These are phyloP conservation scores for Pythium angustatum DNA, from an alignment of 352 stramenopile species.

Conservation along the genomic window DNA sequence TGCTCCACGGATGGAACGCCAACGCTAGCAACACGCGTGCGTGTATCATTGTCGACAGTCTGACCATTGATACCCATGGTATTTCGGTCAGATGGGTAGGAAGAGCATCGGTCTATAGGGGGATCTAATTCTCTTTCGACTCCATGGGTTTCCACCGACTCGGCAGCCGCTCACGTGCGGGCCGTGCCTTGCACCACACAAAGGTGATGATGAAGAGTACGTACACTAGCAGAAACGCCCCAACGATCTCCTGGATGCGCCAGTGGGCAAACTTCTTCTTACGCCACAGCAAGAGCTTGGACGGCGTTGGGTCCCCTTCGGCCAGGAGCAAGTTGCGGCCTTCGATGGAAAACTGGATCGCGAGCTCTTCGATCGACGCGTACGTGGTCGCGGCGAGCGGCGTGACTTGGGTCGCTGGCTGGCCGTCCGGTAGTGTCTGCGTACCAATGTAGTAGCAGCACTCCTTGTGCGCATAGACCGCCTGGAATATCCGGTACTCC, in stretches of 20 bases:
- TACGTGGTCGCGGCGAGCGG: slow-evolving; percentile 75
- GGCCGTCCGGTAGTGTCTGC: slow-evolving; percentile 56
- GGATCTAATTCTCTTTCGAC: slow-evolving; percentile 60
- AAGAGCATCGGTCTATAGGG: slow-evolving; percentile 6
- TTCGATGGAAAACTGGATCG: slow-evolving; percentile 82
- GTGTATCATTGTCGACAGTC: no score
- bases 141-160: slow-evolving; percentile 81
- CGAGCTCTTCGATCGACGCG: slow-evolving; percentile 67
- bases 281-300: slow-evolving; percentile 15
- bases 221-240: slow-evolving; percentile 63
- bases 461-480: slow-evolving; percentile 78
- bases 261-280: slow-evolving; percentile 19
- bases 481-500: slow-evolving; percentile 83
- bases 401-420: slow-evolving; percentile 70
- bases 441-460: slow-evolving; percentile 89
- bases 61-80: no score
- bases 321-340: slow-evolving; percentile 58
- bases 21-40: no score
- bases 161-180: slow-evolving; percentile 68
- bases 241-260: slow-evolving; percentile 64
- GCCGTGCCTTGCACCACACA: slow-evolving; percentile 77
- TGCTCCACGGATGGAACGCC: no score
- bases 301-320: slow-evolving; percentile 35
- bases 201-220: slow-evolving; percentile 69
- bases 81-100: no score